phyloP scores from a whole-genome alignment of 768 basidiomycete species.

The Lactarius quietus region DNA sequence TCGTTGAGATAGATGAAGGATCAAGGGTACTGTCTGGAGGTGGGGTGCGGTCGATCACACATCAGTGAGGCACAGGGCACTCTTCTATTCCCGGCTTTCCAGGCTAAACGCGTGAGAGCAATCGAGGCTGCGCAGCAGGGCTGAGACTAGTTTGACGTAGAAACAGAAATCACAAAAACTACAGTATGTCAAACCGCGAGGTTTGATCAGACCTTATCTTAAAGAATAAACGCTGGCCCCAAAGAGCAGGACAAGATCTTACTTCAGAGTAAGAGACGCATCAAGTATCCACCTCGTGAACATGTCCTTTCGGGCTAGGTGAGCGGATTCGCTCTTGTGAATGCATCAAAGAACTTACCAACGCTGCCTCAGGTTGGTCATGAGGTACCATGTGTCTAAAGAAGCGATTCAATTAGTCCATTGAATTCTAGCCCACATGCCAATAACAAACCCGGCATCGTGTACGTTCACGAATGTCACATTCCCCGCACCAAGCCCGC shows the following conservation, averaged over 20 bases:
- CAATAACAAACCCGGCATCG: constrained; percentile 67
- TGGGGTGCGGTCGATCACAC: neutral
- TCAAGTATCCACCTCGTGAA: constrained; percentile 57
- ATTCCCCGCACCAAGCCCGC: constrained; percentile 69
- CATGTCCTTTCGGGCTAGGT: constrained; percentile 44
- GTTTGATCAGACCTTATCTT: constrained; percentile 4
- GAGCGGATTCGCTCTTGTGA: neutral
- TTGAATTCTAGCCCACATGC: neutral
- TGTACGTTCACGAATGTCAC: constrained; percentile 75
- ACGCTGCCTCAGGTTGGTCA: constrained; percentile 84
- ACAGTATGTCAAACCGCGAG: neutral
- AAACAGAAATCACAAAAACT: neutral
- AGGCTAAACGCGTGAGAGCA: neutral
- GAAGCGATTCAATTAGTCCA: constrained; percentile 3
- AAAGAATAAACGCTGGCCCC: neutral
- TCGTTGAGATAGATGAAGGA: neutral
- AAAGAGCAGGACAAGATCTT: neutral
- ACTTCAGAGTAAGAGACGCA: constrained; percentile 41
- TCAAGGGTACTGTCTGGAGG: too few relatives aligned
- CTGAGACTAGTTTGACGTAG: neutral
- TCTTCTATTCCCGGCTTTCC: neutral
- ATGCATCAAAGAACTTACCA: constrained; percentile 46
- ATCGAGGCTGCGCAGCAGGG: neutral
- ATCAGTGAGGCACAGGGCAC: neutral
- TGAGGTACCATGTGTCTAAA: constrained; percentile 83